Evolutionary conservation across 495 filamentous ascomycete species (phyloP).

Genomic region (Aspergillus cavernicola): DNA sequence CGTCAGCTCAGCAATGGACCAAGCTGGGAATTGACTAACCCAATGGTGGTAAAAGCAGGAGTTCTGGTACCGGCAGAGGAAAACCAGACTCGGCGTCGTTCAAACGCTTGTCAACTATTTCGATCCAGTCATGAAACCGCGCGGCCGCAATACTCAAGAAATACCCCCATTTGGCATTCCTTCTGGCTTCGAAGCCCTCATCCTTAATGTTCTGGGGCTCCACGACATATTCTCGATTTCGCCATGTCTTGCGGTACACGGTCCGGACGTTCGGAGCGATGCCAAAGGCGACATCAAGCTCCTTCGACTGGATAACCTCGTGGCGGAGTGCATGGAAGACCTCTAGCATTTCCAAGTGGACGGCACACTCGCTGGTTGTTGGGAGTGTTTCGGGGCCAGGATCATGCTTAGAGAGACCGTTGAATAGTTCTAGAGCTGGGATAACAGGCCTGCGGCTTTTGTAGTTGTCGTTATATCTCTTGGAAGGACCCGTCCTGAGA

Average conservation of each 20-base stretch:
- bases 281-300: constrained; percentile 6
- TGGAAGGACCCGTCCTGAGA: background rate
- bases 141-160: constrained; percentile 18
- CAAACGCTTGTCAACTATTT: background rate
- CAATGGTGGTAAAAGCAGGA: constrained; percentile 10
- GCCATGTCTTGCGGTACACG: constrained; percentile 1
- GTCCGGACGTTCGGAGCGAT: constrained; percentile 6
- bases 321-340: constrained; percentile 22
- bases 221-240: background rate
- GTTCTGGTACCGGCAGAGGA: background rate
- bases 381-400: background rate
- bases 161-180: constrained; percentile 18
- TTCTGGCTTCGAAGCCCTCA: constrained; percentile 1
- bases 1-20: background rate
- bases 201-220: constrained; percentile 9
- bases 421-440: background rate
- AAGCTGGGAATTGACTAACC: background rate
- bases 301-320: constrained; percentile 1
- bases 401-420: background rate
- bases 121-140: constrained; percentile 19
- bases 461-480: background rate
- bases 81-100: background rate
- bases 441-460: background rate
- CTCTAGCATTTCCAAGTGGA: constrained; percentile 35
- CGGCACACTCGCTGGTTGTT: constrained; percentile 24